These are phyloP conservation scores for Trametes punicea DNA, from an alignment of 768 basidiomycete genomes.

Conservation along the genomic window DNA sequence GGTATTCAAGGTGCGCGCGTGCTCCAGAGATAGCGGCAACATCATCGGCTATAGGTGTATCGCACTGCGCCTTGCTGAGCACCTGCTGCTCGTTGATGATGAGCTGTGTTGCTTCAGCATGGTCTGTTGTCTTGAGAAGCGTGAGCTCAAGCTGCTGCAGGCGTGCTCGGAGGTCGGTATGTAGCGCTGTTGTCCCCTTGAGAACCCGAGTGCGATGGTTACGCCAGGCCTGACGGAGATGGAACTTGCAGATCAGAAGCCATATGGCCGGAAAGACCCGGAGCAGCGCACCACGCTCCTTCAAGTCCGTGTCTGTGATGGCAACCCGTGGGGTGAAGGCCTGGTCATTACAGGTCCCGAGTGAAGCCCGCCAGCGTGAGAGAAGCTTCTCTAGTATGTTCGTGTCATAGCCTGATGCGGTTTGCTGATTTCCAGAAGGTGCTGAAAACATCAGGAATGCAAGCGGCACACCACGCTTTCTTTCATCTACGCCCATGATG, in stretches of 20 bases:
- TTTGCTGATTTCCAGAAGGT: slow-evolving; percentile 23
- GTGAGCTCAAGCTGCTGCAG: neutral
- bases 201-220: slow-evolving; percentile 25
- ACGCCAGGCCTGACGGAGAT: slow-evolving; percentile 34
- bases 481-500: slow-evolving; percentile 32
- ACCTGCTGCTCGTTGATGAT: neutral
- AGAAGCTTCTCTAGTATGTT: slow-evolving; percentile 19
- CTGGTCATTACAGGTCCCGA: slow-evolving; percentile 11
- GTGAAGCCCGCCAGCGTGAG: slow-evolving; percentile 13
- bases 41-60: too few relatives aligned
- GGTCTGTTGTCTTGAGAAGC: neutral
- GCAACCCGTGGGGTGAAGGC: slow-evolving; percentile 24
- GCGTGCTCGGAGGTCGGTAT: neutral
- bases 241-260: slow-evolving; percentile 36
- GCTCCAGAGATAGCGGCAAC: slow-evolving; percentile 19
- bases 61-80: neutral
- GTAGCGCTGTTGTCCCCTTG: neutral
- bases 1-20: slow-evolving; percentile 20
- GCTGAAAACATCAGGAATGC: slow-evolving; percentile 32
- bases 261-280: slow-evolving; percentile 26
- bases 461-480: slow-evolving; percentile 29
- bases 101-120: neutral
- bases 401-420: slow-evolving; percentile 28
- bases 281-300: slow-evolving; percentile 31
- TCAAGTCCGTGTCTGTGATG: slow-evolving; percentile 34